These are phyloP conservation scores for Flaveria floridana DNA, from an alignment of 140 eudicot genomes.

Conservation along the genomic window DNA sequence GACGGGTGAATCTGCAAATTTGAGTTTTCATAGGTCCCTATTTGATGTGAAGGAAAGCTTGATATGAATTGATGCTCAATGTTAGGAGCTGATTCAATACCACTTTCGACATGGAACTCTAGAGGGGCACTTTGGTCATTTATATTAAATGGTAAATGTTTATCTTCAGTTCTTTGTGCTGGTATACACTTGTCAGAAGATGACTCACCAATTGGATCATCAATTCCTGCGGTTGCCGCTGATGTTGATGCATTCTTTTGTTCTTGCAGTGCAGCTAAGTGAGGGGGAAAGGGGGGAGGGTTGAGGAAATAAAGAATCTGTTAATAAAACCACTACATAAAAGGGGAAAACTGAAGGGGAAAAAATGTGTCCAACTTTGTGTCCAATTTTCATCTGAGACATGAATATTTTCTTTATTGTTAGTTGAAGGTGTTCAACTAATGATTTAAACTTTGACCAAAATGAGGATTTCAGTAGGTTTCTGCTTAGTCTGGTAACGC, in stretches of 20 bases:
- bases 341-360: not conserved
- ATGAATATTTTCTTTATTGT: not conserved
- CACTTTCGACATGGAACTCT: constrained; percentile 41
- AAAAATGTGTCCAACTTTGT: not conserved
- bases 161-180: constrained; percentile 31
- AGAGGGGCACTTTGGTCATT: constrained; percentile 39
- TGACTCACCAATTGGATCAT: constrained; percentile 44
- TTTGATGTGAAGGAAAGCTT: constrained; percentile 34
- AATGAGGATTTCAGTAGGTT: not conserved
- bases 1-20: constrained; percentile 40
- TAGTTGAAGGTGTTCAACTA: not conserved
- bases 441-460: not conserved
- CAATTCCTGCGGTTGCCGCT: constrained; percentile 41
- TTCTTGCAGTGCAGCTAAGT: constrained; percentile 59
- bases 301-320: constrained; percentile 11
- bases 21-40: constrained; percentile 29
- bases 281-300: constrained; percentile 13
- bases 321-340: not conserved
- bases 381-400: not conserved
- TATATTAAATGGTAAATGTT: constrained; percentile 35
- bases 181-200: constrained; percentile 37
- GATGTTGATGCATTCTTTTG: constrained; percentile 55
- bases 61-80: constrained; percentile 74
- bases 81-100: constrained; percentile 40
- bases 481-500: no score